phyloP scores from a whole-genome alignment of 345 rosid genomes.

The Limnanthes douglasii region DNA sequence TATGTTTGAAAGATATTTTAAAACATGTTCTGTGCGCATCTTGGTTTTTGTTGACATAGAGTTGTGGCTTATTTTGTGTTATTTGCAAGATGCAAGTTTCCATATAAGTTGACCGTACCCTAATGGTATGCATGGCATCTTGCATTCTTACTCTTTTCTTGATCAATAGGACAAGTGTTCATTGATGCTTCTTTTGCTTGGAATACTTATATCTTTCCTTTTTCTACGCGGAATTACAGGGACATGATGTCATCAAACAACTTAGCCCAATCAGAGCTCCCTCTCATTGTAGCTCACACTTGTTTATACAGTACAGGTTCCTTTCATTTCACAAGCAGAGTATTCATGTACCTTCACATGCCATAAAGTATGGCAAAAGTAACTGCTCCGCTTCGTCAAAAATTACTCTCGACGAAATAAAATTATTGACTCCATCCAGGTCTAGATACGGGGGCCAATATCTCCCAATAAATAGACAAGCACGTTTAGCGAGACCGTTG shows the following conservation, averaged over 20 bases:
- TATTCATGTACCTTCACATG: slow-evolving; percentile 9
- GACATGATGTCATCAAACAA: slow-evolving; percentile 27
- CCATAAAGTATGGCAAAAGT: slow-evolving; percentile 13
- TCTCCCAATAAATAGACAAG: slow-evolving; percentile 18
- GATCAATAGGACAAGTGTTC: not conserved
- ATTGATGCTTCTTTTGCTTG: not conserved
- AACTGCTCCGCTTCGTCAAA: slow-evolving; percentile 15
- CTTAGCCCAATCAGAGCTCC: slow-evolving; percentile 12
- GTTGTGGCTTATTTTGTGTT: not conserved
- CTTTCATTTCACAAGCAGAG: slow-evolving; percentile 10
- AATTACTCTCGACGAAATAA: slow-evolving; percentile 14
- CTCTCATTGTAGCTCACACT: slow-evolving; percentile 12
- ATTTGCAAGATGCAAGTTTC: not conserved
- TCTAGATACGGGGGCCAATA: slow-evolving; percentile 15
- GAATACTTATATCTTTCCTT: slow-evolving; percentile 6
- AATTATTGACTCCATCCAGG: slow-evolving; percentile 13
- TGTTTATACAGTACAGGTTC: slow-evolving; percentile 15
- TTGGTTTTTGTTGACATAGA: not conserved
- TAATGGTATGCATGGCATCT: not conserved
- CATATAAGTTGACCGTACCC: not conserved
- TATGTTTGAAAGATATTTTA: no score
- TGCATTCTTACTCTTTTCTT: not conserved
- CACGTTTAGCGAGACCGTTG: slow-evolving; percentile 19
- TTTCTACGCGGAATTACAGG: slow-evolving; percentile 22
- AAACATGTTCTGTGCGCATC: no score